Evolutionary conservation across 352 stramenopile species (phyloP).

Genomic region (Phytophthora litchii): DNA sequence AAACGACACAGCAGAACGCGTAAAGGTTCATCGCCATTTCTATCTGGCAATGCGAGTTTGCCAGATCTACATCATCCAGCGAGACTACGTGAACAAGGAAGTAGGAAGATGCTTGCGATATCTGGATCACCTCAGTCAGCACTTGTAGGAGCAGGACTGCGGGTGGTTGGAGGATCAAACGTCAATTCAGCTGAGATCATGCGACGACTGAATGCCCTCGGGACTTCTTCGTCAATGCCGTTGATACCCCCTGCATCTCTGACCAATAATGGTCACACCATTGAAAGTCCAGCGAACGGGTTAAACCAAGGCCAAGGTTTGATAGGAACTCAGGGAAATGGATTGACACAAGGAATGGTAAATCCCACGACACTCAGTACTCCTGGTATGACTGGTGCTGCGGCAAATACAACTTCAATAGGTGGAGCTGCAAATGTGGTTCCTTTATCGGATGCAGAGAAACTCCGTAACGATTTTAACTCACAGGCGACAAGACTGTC

Average conservation of each 20-base stretch:
- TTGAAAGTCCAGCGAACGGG: slow-evolving; percentile 1
- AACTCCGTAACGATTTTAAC: slow-evolving; percentile 77
- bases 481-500: slow-evolving; percentile 64
- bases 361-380: slow-evolving; percentile 1
- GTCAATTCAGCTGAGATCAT: slow-evolving; percentile 61
- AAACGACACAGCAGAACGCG: slow-evolving; percentile 9
- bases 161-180: slow-evolving; percentile 7
- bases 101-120: slow-evolving; percentile 6
- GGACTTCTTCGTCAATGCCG: slow-evolving; percentile 49
- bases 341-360: neutral
- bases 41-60: slow-evolving; percentile 43
- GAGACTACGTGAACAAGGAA: slow-evolving; percentile 13
- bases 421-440: neutral
- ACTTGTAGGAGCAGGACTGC: slow-evolving; percentile 9
- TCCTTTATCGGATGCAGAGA: slow-evolving; percentile 56
- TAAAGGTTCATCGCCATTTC: slow-evolving; percentile 12
- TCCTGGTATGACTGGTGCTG: neutral
- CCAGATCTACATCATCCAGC: slow-evolving; percentile 37
- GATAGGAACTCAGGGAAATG: neutral
- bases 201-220: slow-evolving; percentile 54
- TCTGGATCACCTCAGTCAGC: slow-evolving; percentile 6
- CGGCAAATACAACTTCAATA: neutral
- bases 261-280: slow-evolving; percentile 10
- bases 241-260: slow-evolving; percentile 14
- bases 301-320: slow-evolving; percentile 1